These are phyloP conservation scores for Mrakiaceae sp. DNA, from an alignment of 1,284 basidiomycete genomes.

Conservation along the genomic window DNA sequence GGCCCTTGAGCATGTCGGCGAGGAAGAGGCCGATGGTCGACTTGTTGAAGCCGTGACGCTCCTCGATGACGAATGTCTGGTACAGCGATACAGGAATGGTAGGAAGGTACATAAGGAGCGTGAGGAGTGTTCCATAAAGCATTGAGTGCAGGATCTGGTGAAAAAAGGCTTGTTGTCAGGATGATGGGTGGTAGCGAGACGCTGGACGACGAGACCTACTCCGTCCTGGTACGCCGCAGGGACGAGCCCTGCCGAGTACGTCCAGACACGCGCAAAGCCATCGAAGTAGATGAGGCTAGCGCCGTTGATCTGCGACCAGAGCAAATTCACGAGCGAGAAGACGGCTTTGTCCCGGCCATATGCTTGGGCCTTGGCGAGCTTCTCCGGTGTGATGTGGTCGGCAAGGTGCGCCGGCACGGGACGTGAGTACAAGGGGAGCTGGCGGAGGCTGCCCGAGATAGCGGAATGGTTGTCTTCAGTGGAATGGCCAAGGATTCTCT, in stretches of 20 bases:
- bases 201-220: conserved; percentile 29
- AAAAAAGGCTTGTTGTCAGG: conserved; percentile 20
- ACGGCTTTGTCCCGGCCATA: conserved; percentile 90
- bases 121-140: conserved; percentile 58
- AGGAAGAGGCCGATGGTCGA: conserved; percentile 65
- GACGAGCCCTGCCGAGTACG: conserved; percentile 33
- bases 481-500: not conserved
- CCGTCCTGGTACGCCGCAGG: conserved; percentile 50
- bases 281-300: conserved; percentile 61
- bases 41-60: conserved; percentile 96
- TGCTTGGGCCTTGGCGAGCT: conserved; percentile 76
- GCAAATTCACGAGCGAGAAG: conserved; percentile 59
- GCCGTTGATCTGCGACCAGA: conserved; percentile 62
- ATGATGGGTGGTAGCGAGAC: conserved; percentile 21
- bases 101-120: conserved; percentile 54
- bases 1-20: conserved; percentile 68
- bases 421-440: conserved; percentile 72
- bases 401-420: conserved; percentile 67
- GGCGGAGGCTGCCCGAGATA: conserved; percentile 48
- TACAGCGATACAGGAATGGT: conserved; percentile 65
- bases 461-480: not conserved
- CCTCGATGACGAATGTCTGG: conserved; percentile 85
- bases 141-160: conserved; percentile 70
- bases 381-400: conserved; percentile 56
- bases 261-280: conserved; percentile 71